phyloP scores from a whole-genome alignment of 805 yeast species.

The Pichia membranifaciens region DNA sequence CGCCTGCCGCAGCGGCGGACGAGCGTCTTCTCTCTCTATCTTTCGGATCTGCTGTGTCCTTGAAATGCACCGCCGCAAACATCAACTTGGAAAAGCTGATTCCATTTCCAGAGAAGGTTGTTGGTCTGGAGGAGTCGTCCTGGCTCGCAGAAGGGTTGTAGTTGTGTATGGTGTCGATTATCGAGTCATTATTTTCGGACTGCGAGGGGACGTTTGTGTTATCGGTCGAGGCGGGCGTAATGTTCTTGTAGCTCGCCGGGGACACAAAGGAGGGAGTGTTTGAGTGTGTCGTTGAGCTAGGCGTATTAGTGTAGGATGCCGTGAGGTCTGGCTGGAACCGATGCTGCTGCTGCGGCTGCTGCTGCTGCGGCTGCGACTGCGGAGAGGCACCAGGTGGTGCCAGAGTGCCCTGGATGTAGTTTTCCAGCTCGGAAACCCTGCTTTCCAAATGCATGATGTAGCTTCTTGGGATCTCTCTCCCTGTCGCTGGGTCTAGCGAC shows the following conservation, averaged over 20 bases:
- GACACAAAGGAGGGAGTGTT: not conserved
- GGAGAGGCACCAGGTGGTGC: not conserved
- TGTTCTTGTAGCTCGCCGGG: too few species aligned
- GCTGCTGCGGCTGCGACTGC: not conserved
- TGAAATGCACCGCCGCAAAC: constrained; percentile 69
- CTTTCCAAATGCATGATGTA: constrained; percentile 70
- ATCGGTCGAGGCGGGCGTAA: too few species aligned
- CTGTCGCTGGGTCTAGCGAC: constrained; percentile 83
- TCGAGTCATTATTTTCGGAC: not conserved
- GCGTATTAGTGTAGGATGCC: not conserved
- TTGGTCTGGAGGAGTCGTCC: constrained; percentile 29
- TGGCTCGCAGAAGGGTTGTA: constrained; percentile 4
- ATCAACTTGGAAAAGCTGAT: constrained; percentile 72
- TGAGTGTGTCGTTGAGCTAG: not conserved
- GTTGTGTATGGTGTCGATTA: not conserved
- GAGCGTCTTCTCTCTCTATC: constrained; percentile 2
- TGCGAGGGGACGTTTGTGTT: not conserved
- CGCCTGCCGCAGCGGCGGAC: not conserved
- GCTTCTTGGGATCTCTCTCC: constrained; percentile 78
- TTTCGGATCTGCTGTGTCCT: constrained; percentile 17
- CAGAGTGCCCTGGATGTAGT: constrained; percentile 30
- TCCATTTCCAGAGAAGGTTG: constrained; percentile 46
- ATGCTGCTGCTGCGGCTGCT: not conserved
- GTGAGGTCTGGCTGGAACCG: not conserved
- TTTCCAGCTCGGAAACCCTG: constrained; percentile 51